phyloP scores from a whole-genome alignment of 2,329 filamentous ascomycete species.

The Phyllosticta citribraziliensis region DNA sequence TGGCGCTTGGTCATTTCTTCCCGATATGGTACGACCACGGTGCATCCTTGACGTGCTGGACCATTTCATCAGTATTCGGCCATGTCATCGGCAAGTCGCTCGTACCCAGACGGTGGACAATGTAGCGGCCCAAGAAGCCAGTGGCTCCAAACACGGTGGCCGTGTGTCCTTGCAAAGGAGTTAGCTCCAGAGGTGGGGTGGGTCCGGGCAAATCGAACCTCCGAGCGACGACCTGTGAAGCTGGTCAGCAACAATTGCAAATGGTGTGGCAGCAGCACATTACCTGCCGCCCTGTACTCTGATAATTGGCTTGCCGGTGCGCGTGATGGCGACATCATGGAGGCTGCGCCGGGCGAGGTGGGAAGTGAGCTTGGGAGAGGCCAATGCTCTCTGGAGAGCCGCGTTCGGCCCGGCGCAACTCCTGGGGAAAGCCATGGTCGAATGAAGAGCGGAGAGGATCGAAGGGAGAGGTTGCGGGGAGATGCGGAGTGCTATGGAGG shows the following conservation, averaged over 20 bases:
- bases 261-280: constrained; percentile 23
- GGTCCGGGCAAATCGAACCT: constrained; percentile 42
- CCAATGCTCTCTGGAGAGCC: constrained; percentile 24
- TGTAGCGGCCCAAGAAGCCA: constrained; percentile 90
- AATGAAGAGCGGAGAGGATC: constrained; percentile 24
- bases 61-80: background rate
- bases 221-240: constrained; percentile 60
- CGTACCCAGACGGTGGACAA: constrained; percentile 85
- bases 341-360: constrained; percentile 20
- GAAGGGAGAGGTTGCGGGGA: constrained; percentile 36
- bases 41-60: constrained; percentile 83
- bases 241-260: constrained; percentile 7
- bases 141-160: constrained; percentile 97
- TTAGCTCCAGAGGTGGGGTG: constrained; percentile 20
- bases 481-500: constrained; percentile 34
- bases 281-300: constrained; percentile 83
- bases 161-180: constrained; percentile 61
- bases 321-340: constrained; percentile 84
- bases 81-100: background rate
- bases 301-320: constrained; percentile 92
- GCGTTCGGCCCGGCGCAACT: constrained; percentile 30
- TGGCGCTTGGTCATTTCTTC: constrained; percentile 98
- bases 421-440: constrained; percentile 30
- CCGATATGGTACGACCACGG: constrained; percentile 82
- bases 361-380: constrained; percentile 18